These are phyloP conservation scores for Vaccinium corymbosum DNA, from an alignment of 148 eudicot genomes.

Conservation along the genomic window DNA sequence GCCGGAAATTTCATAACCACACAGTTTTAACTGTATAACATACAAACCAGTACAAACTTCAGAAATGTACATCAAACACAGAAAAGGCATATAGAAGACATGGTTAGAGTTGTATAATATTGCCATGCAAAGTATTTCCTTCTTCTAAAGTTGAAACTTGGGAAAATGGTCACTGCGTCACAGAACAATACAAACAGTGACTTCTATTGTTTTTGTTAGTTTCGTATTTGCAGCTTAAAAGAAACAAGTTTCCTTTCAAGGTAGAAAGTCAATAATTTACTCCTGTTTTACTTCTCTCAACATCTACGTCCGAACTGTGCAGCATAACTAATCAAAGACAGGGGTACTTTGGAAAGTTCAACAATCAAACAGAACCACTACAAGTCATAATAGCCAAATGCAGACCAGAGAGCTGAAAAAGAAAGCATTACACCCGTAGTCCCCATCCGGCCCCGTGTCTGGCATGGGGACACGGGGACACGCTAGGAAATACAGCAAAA, in stretches of 20 bases:
- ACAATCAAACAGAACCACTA: too few relatives aligned
- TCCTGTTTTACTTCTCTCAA: background rate
- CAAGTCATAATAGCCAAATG: too few relatives aligned
- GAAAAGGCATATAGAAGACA: background rate
- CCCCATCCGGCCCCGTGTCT: too few relatives aligned
- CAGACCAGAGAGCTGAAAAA: too few relatives aligned
- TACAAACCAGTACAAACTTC: background rate
- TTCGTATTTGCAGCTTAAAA: background rate
- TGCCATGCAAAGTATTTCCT: background rate
- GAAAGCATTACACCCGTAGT: too few relatives aligned
- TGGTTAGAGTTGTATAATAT: background rate
- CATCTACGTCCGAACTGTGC: background rate
- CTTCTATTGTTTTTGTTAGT: background rate
- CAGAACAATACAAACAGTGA: background rate
- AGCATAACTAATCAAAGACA: background rate
- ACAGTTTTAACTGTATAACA: background rate
- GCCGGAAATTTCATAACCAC: too few relatives aligned
- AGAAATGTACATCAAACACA: background rate
- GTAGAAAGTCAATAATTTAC: background rate
- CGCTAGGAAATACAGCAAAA: too few relatives aligned
- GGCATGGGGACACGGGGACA: too few relatives aligned
- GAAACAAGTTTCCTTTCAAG: background rate
- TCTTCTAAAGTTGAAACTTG: background rate
- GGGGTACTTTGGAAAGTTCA: too few relatives aligned
- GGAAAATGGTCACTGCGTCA: background rate